Percentiles rank a stretch among this genome's conserved stretches.
Conservation (phyloP, 2,329 filamentous ascomycete species). For the Emmonsia crescens region DNA sequence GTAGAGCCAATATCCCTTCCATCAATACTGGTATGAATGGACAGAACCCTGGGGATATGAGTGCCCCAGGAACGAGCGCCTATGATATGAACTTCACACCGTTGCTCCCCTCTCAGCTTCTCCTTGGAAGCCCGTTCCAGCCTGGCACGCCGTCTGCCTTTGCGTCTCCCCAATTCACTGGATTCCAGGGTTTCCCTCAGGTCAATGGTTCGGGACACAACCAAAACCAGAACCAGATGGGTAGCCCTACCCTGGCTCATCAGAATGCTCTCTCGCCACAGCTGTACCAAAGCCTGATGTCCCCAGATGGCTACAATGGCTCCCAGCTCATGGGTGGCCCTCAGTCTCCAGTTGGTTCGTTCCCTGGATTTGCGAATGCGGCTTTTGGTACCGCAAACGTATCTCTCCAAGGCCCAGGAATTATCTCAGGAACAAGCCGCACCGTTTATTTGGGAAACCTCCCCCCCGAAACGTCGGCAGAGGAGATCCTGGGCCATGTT, state of each 20-base stretch:
- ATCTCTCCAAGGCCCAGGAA: slow-evolving; percentile 64
- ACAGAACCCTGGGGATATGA: slow-evolving; percentile 59
- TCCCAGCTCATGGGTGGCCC: slow-evolving; percentile 70
- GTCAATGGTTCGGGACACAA: slow-evolving; percentile 43
- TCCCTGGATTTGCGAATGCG: slow-evolving; percentile 52
- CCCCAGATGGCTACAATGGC: slow-evolving; percentile 70
- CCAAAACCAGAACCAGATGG: slow-evolving; percentile 50
- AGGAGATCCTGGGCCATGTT: slow-evolving; percentile 93
- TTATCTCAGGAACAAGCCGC: slow-evolving; percentile 82
- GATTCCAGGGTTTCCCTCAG: slow-evolving; percentile 64
- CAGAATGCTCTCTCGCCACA: slow-evolving; percentile 60
- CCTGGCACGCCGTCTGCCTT: slow-evolving; percentile 86
- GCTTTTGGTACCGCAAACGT: slow-evolving; percentile 55
- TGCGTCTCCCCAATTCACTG: slow-evolving; percentile 83
- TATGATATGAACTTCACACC: slow-evolving; percentile 99
- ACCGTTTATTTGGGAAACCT: slow-evolving; percentile 98
- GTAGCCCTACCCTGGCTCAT: slow-evolving; percentile 64
- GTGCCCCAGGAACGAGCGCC: slow-evolving; percentile 66
- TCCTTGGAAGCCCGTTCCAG: slow-evolving; percentile 94
- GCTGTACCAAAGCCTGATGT: slow-evolving; percentile 74
- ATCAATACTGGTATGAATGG: slow-evolving; percentile 71
- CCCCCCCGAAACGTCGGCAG: slow-evolving; percentile 89
- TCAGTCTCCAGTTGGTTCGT: slow-evolving; percentile 76
- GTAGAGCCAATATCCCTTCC: slow-evolving; percentile 71
- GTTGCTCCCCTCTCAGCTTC: slow-evolving; percentile 82